Percentiles rank a stretch among this genome's conserved stretches.
Conservation (phyloP, 2,329 filamentous ascomycete species). For the Aquanectria penicillioides region DNA sequence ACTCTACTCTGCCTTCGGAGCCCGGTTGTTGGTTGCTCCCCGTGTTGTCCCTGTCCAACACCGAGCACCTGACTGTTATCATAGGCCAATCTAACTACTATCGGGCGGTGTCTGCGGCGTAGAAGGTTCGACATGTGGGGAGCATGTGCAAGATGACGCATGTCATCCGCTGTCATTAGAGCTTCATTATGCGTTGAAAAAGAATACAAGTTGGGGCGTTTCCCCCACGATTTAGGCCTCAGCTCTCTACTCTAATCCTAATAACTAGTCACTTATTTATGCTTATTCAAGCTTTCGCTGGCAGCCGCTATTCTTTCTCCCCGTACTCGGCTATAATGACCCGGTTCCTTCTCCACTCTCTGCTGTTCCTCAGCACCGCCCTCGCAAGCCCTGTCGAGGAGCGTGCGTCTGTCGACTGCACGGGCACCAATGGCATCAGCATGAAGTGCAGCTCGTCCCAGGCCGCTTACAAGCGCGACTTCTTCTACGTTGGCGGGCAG, state of each 20-base stretch:
- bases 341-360: slow-evolving; percentile 19
- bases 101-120: background rate
- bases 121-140: background rate
- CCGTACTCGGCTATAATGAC: slow-evolving; percentile 12
- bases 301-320: background rate
- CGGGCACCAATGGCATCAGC: slow-evolving; percentile 23
- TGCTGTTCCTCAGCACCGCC: slow-evolving; percentile 17
- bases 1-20: background rate
- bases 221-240: background rate
- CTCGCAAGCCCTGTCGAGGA: slow-evolving; percentile 15
- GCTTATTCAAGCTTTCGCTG: slow-evolving; percentile 1
- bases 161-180: background rate
- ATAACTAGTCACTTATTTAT: slow-evolving; percentile 4
- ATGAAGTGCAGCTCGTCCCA: slow-evolving; percentile 24
- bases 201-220: background rate
- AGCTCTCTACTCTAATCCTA: background rate
- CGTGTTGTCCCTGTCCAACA: background rate
- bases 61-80: no score
- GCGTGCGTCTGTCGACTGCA: slow-evolving; percentile 3
- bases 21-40: background rate
- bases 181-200: background rate
- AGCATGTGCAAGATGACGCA: background rate
- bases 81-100: background rate
- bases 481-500: slow-evolving; percentile 31
- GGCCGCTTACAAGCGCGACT: slow-evolving; percentile 25